phyloP scores from a whole-genome alignment of 192 early-diverging fungal genomes.

The Coemansia aciculifera region DNA sequence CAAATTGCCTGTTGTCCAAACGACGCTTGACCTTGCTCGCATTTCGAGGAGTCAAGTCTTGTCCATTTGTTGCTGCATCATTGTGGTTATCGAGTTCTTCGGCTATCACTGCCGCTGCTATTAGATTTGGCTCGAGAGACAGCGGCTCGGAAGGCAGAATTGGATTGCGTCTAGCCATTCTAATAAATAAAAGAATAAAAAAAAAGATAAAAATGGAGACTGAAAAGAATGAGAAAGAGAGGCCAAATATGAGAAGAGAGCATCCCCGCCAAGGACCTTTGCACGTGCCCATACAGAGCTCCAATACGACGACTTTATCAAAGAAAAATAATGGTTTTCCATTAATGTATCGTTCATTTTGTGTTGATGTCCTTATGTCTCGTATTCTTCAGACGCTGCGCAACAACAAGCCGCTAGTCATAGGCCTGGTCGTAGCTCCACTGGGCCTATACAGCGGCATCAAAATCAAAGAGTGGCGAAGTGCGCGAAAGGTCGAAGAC shows the following conservation, averaged over 20 bases:
- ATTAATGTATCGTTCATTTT: too few species aligned
- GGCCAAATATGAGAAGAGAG: neutral
- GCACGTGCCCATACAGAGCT: neutral
- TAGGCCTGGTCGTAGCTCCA: slow-evolving; percentile 41
- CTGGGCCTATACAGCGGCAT: slow-evolving; percentile 44
- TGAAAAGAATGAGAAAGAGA: neutral
- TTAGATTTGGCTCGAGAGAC: slow-evolving; percentile 34
- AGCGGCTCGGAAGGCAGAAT: slow-evolving; percentile 54
- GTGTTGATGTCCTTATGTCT: neutral
- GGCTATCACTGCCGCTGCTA: slow-evolving; percentile 31
- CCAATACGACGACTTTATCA: neutral
- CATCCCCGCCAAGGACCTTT: neutral
- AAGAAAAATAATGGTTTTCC: neutral
- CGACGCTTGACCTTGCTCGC: slow-evolving; percentile 34
- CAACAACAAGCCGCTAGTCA: slow-evolving; percentile 28
- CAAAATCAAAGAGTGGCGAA: slow-evolving; percentile 30
- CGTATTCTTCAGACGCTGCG: slow-evolving; percentile 12
- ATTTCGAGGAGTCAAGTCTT: slow-evolving; percentile 26
- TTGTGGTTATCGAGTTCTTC: slow-evolving; percentile 11
- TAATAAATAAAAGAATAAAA: neutral
- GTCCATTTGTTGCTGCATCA: neutral
- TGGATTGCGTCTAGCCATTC: slow-evolving; percentile 48
- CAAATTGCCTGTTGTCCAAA: slow-evolving; percentile 38
- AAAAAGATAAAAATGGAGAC: neutral
- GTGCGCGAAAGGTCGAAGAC: slow-evolving; percentile 12